Percentiles rank a stretch among this genome's conserved stretches.
Conservation (phyloP, 306 rosid species). For the barrel medic (Medicago truncatula) region MtrunA17r5.0-ANR NC_053049.1:8581501-8582000, state of each 20-base stretch:
- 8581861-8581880: constrained; percentile 86
- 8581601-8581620: constrained; percentile 52
- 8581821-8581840: constrained; percentile 75
- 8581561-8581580: constrained; percentile 52
- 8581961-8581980: constrained; percentile 69
- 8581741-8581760: constrained; percentile 85
- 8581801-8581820: constrained; percentile 80
- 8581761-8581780: constrained; percentile 82
- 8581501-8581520: constrained; percentile 70
- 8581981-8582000: constrained; percentile 71
- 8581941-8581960: constrained; percentile 68
- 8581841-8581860: constrained; percentile 68
- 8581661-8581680: constrained; percentile 50
- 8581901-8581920: constrained; percentile 74
- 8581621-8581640: constrained; percentile 53
- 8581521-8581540: constrained; percentile 83
- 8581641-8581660: constrained; percentile 20
- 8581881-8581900: constrained; percentile 67
- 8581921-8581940: constrained; percentile 69
- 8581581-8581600: constrained; percentile 57
- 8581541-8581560: constrained; percentile 81
- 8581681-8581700: constrained; percentile 62
- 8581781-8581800: constrained; percentile 77
- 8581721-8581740: constrained; percentile 69
- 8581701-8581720: constrained; percentile 71